Evolutionary conservation across 1,139 yeast species (phyloP).

Genomic region (Kluyveromyces marxianus): DNA sequence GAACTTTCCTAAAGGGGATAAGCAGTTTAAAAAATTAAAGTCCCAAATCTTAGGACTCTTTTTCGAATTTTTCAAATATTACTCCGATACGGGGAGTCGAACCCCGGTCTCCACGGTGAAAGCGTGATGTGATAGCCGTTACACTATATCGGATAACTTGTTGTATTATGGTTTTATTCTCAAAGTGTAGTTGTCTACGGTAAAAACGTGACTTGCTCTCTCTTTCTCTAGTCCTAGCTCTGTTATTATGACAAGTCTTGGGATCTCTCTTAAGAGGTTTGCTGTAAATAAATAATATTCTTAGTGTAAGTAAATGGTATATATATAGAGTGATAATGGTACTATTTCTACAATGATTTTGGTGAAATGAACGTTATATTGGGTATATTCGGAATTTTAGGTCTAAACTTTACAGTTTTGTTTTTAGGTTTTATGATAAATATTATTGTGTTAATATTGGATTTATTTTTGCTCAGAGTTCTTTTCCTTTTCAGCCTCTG

Average conservation of each 20-base stretch:
- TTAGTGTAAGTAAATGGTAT: too few relatives aligned
- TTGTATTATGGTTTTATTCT: background rate
- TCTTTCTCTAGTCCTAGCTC: too few relatives aligned
- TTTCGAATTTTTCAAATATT: background rate
- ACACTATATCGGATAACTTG: constrained; percentile 28
- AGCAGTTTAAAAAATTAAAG: background rate
- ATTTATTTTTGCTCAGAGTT: too few relatives aligned
- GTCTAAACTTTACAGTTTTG: background rate
- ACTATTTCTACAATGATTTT: too few relatives aligned
- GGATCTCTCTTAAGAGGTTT: too few relatives aligned
- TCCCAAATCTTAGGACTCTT: background rate
- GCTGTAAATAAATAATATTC: too few relatives aligned
- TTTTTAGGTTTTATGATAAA: background rate
- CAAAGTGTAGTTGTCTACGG: background rate
- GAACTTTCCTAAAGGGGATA: background rate
- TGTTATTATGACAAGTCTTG: too few relatives aligned
- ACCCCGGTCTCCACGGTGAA: constrained; percentile 33
- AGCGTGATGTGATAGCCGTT: constrained; percentile 32
- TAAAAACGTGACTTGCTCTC: too few relatives aligned
- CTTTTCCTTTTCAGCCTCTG: background rate
- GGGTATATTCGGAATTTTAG: background rate
- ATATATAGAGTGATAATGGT: too few relatives aligned
- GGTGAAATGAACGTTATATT: too few relatives aligned
- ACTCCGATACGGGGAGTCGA: constrained; percentile 32
- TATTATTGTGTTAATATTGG: too few relatives aligned